phyloP scores from a whole-genome alignment of 495 filamentous ascomycete species.

The Patellaria atrata region DNA sequence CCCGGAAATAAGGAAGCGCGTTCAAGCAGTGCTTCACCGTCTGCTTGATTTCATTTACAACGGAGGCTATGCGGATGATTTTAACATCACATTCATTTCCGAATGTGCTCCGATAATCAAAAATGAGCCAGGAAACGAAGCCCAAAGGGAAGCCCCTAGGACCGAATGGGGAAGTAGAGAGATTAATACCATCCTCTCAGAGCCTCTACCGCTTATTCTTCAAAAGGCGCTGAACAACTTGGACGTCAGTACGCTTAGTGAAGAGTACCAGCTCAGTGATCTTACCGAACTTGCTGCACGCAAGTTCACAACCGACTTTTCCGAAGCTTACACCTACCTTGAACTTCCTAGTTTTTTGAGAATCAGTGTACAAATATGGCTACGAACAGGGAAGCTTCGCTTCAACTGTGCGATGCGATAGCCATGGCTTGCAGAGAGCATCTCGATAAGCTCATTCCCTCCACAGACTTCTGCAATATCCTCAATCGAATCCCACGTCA shows the following conservation, averaged over 20 bases:
- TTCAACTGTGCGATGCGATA: too few species aligned
- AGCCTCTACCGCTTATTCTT: too few species aligned
- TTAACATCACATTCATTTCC: too few species aligned
- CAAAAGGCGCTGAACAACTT: neutral
- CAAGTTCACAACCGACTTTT: neutral
- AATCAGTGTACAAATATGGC: neutral
- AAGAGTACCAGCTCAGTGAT: neutral
- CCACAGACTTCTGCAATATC: neutral
- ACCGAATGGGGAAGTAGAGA: too few species aligned
- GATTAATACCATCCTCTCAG: too few species aligned
- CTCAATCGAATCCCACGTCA: neutral
- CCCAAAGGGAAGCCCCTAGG: too few species aligned
- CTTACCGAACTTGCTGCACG: neutral
- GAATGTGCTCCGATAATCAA: too few species aligned
- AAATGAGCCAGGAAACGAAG: too few species aligned
- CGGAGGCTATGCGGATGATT: too few species aligned
- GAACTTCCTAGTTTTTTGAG: neutral
- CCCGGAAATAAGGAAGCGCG: too few species aligned
- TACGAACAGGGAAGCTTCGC: neutral
- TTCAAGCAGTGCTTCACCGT: too few species aligned
- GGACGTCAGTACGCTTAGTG: neutral
- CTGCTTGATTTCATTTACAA: too few species aligned
- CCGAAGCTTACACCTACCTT: neutral
- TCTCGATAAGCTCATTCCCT: neutral
- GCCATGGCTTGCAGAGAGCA: neutral